Percentiles rank a stretch among this genome's conserved stretches.
Conservation (phyloP, 1,139 yeast species). For the Sugiyamaella novakii region DNA sequence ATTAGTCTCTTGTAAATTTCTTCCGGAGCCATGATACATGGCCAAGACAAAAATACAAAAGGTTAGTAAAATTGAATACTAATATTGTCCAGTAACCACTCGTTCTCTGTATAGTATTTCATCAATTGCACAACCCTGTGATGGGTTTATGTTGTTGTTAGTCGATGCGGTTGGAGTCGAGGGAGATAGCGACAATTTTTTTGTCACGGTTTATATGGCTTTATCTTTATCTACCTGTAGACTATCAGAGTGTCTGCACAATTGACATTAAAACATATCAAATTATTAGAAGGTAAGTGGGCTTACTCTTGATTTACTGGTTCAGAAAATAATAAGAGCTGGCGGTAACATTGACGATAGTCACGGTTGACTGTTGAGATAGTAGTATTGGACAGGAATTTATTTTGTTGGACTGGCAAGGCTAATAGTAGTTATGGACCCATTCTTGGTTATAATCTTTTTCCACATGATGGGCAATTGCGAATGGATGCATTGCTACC, state of each 20-base stretch:
- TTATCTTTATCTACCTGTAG: constrained; percentile 32
- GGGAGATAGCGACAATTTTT: constrained; percentile 33
- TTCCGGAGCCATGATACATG: constrained; percentile 30
- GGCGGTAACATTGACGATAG: constrained; percentile 7
- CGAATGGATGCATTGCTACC: constrained; percentile 34
- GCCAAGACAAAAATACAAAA: constrained; percentile 35
- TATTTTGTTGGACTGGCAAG: no score
- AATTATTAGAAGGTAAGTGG: constrained; percentile 26
- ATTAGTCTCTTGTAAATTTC: constrained; percentile 29
- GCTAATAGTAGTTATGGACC: background rate
- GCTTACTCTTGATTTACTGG: constrained; percentile 18
- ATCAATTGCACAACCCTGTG: constrained; percentile 29
- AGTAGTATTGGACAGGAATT: no score
- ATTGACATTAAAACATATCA: constrained; percentile 28
- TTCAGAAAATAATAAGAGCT: constrained; percentile 6
- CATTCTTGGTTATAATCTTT: background rate
- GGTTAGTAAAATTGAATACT: constrained; percentile 29
- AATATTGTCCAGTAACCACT: constrained; percentile 32
- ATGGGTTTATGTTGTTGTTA: constrained; percentile 27
- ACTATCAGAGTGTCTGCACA: constrained; percentile 37
- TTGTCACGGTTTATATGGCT: constrained; percentile 37
- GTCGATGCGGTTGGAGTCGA: constrained; percentile 36
- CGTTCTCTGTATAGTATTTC: constrained; percentile 29
- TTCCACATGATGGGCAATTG: constrained; percentile 31
- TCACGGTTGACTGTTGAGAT: background rate